Evolutionary conservation across 768 basidiomycete genomes (phyloP).

Genomic region (Naematelia aurantialba): DNA sequence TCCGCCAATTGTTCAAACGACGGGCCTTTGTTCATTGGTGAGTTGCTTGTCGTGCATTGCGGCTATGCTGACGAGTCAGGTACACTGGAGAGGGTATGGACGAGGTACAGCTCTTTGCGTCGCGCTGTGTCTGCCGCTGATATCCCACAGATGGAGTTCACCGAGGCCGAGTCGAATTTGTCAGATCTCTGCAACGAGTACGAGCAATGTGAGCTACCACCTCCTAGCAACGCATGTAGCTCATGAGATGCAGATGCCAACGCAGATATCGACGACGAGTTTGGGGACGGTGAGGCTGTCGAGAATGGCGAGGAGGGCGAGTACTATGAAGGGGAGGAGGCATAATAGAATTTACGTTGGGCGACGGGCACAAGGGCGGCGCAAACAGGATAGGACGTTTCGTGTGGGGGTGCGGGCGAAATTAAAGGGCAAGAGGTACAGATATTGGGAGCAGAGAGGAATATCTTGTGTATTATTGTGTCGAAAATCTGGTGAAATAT

Average conservation of each 20-base stretch:
- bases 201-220: conserved; percentile 34
- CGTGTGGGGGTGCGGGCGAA: no score
- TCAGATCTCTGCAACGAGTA: conserved; percentile 43
- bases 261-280: conserved; percentile 32
- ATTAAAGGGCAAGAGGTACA: no score
- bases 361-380: conserved; percentile 1
- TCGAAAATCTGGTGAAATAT: neutral
- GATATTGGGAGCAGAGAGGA: no score
- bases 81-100: conserved; percentile 45
- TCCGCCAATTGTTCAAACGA: conserved; percentile 39
- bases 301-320: conserved; percentile 6
- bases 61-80: conserved; percentile 7
- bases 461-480: neutral
- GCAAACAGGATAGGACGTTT: conserved; percentile 1
- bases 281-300: conserved; percentile 13
- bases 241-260: conserved; percentile 16
- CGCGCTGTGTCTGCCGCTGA: neutral
- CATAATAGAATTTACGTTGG: neutral
- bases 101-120: neutral
- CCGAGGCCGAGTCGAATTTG: conserved; percentile 44
- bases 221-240: neutral
- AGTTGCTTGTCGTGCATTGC: neutral
- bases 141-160: conserved; percentile 36
- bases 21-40: conserved; percentile 40
- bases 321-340: conserved; percentile 3